phyloP scores from a whole-genome alignment of 257 asterid species.

The Solanum acaule region DNA sequence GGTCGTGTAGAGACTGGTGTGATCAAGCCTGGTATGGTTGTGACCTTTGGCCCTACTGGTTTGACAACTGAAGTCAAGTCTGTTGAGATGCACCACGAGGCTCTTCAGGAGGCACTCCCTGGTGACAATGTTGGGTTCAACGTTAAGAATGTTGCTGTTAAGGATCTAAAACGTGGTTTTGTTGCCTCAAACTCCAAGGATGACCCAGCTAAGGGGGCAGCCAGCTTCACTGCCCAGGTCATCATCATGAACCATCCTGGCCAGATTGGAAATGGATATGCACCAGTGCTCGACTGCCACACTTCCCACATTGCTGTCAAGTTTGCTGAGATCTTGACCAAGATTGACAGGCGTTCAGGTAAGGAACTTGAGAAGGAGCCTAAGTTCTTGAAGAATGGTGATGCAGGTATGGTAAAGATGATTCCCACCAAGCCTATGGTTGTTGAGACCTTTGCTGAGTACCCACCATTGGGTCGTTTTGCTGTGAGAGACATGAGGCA shows the following conservation, averaged over 20 bases:
- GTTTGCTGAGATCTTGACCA: not conserved
- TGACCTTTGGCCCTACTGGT: not conserved
- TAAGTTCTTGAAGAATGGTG: not conserved
- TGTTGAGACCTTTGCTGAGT: not conserved
- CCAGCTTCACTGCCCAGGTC: not conserved
- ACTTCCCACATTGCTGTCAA: not conserved
- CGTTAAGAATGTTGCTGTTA: not conserved
- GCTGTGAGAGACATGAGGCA: not conserved
- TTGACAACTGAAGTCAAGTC: not conserved
- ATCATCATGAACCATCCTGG: slow-evolving; percentile 1
- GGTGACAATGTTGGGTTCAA: not conserved
- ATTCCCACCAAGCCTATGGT: not conserved
- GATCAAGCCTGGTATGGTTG: not conserved
- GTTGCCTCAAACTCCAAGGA: not conserved
- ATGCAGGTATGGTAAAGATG: slow-evolving; percentile 2
- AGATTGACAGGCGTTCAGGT: not conserved
- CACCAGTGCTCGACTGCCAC: not conserved
- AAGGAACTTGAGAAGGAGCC: not conserved
- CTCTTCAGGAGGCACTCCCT: not conserved
- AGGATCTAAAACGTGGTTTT: not conserved
- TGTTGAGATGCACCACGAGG: not conserved
- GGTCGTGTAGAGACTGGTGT: not conserved
- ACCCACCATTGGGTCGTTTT: not conserved
- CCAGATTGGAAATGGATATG: not conserved
- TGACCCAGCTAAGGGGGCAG: not conserved